Base-by-base conservation (phyloP, 306 rosid genomes). In the Prunus kanzakura region DNA sequence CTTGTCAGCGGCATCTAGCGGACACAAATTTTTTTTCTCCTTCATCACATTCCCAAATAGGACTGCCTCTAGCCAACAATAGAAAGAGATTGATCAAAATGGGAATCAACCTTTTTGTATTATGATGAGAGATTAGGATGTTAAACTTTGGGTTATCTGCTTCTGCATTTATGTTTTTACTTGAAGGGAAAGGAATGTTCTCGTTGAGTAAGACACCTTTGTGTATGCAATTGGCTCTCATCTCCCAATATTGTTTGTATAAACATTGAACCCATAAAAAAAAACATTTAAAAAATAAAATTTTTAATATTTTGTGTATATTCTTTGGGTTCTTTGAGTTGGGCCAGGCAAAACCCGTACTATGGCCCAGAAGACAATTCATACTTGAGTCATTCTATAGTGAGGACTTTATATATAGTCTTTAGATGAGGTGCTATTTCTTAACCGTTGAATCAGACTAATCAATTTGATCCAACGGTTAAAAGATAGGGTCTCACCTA, bases 371-470 rank as follows among this genome's bases (percentile, higher is more conserved):
- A 16, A 16, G 19, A 2, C n/a, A 51, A 51, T 51, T 25, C 27
- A 55, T 3, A 3, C 10, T 55, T 55, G 27, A 32, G 6, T 25
- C 25, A 25, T 25, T 25, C 38, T 4, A 32, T 0, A 32, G 1
- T 1, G 1, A 32, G 1, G 7, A 1, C 0, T 0, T 32, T 32
- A 32, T 32, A 4, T 4, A 32, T 32, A 0, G 1, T 1, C 25
- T 25, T 25, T 25, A 25, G 25, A 25, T 25, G 25, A 32, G 0
- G 1, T 32, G 0, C 0, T 32, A 32, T 32, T 0, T 4, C 6
- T 32, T 32, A 32, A 32, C 1, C 1, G 6, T 32, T 32, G 0
- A 1, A 32, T 32, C 7, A 4, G 32, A 30, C 0, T 4, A 4
- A 30, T 30, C 1, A 30, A 30, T 30, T 30, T 30, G 1, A 30